These are phyloP conservation scores for Bryopsis sp. DNA, from an alignment of 139 green algal species.

Conservation along the genomic window DNA sequence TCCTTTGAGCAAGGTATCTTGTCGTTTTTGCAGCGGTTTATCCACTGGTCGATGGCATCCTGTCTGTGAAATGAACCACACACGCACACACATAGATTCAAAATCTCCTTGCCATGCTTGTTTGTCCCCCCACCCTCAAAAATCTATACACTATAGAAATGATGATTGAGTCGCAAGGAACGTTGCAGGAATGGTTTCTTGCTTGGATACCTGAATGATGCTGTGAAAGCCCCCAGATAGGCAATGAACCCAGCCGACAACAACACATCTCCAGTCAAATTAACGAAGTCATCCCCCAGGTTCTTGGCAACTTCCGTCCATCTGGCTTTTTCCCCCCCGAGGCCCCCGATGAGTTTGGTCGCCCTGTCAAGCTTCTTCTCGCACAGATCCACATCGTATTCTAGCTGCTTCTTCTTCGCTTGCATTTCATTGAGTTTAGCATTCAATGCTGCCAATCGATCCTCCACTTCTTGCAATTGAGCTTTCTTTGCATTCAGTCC, in stretches of 20 bases:
- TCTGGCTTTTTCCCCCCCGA: slow-evolving; percentile 68
- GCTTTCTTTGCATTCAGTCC: slow-evolving; percentile 55
- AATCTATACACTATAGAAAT: no score
- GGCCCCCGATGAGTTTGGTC: slow-evolving; percentile 56
- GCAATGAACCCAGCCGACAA: slow-evolving; percentile 59
- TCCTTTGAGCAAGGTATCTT: slow-evolving; percentile 32
- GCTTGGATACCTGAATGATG: slow-evolving; percentile 59
- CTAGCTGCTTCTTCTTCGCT: slow-evolving; percentile 50
- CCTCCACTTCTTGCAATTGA: slow-evolving; percentile 63
- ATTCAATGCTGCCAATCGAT: slow-evolving; percentile 67
- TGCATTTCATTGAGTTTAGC: slow-evolving; percentile 59
- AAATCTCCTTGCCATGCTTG: slow-evolving; percentile 35
- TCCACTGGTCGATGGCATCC: slow-evolving; percentile 43
- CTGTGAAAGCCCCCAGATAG: slow-evolving; percentile 72
- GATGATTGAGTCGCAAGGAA: no score
- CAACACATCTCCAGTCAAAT: slow-evolving; percentile 71
- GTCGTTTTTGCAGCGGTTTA: slow-evolving; percentile 34
- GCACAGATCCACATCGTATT: slow-evolving; percentile 61
- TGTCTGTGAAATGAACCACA: slow-evolving; percentile 20
- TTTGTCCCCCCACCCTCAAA: not conserved
- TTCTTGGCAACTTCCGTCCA: slow-evolving; percentile 54
- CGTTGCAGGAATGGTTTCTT: not conserved
- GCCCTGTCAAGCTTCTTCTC: slow-evolving; percentile 62
- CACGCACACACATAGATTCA: slow-evolving; percentile 12
- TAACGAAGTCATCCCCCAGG: slow-evolving; percentile 49